Base-by-base conservation (phyloP, 1,284 basidiomycete species). In the Ustanciosporium gigantosporum region DNA sequence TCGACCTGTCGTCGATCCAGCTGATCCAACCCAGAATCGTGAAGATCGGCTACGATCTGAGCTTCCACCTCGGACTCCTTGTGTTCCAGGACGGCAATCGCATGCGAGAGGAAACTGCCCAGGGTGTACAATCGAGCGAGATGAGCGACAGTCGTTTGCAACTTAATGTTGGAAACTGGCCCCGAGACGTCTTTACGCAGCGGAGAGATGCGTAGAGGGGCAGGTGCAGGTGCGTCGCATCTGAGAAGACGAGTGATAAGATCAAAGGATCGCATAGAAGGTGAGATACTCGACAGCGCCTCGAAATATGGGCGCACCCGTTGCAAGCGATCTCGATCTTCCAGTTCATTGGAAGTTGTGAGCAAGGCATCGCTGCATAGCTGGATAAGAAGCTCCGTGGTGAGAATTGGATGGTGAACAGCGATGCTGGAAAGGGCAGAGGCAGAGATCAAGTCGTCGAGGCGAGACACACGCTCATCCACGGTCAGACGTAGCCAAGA, bases 231-330 rank as follows among this genome's bases (percentile, higher is more conserved):
- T 4, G 19, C 19, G 4, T 35, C 22, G 13, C 29, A 42, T 13
- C 31, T 19, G 20, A 42, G 25, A 4, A 42, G 41, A 3, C 41
- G 29, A n/a, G 31, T 42, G 15, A 42, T 22, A 11, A 42, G 21
- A 24, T 42, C 41, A 34, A 42, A 42, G 19, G 19, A 20, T 15
- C 31, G 16, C 20, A 25, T 13, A n/a, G 31, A 20, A 6, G 41
- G 41, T 8, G 41, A n/a, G 15, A 42, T 20, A 4, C 19, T 34
- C 19, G 16, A 16, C 16, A 42, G 5, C 8, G 41, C 13, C 5
- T 7, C 15, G 8, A 31, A 29, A 21, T 22, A 42, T 15, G 14
- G 20, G 7, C 35, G 27, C 17, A 19, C n/a, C n/a, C n/a, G n/a
- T n/a, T n/a, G n/a, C n/a, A n/a, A n/a, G n/a, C n/a, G n/a, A n/a